These are phyloP conservation scores for Coemansia umbellata DNA, from an alignment of 192 early-diverging fungal species.

Conservation along the genomic window DNA sequence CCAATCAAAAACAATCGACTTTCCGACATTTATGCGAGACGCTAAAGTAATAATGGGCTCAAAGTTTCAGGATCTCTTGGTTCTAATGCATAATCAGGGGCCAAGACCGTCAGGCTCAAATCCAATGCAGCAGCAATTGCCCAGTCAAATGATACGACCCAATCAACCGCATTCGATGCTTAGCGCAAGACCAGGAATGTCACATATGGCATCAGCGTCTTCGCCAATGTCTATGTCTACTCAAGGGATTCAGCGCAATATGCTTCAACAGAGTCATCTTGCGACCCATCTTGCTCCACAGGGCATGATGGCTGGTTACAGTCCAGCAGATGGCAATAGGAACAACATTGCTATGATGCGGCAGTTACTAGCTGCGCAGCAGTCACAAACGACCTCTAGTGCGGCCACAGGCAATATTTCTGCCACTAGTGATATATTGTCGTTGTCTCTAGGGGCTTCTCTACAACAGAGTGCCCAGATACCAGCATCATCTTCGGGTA, in stretches of 20 bases:
- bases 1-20: slow-evolving; percentile 35
- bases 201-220: background rate
- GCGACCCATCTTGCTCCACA: background rate
- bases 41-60: slow-evolving; percentile 42
- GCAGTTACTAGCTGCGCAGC: slow-evolving; percentile 15
- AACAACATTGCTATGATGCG: slow-evolving; percentile 14
- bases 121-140: slow-evolving; percentile 8
- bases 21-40: slow-evolving; percentile 29
- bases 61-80: slow-evolving; percentile 39
- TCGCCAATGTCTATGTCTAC: slow-evolving; percentile 5
- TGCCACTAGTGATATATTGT: background rate
- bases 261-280: background rate
- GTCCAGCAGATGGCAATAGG: slow-evolving; percentile 4
- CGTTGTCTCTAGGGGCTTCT: slow-evolving; percentile 7
- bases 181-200: slow-evolving; percentile 13
- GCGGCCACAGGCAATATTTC: background rate
- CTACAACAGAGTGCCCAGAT: slow-evolving; percentile 4
- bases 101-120: background rate
- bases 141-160: slow-evolving; percentile 2
- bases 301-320: background rate
- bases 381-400: background rate
- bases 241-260: background rate
- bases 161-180: slow-evolving; percentile 1
- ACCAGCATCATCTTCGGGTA: no score
- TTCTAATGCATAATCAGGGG: slow-evolving; percentile 33